phyloP scores from a whole-genome alignment of 2,329 filamentous ascomycete genomes.

The Onygena corvina region DNA sequence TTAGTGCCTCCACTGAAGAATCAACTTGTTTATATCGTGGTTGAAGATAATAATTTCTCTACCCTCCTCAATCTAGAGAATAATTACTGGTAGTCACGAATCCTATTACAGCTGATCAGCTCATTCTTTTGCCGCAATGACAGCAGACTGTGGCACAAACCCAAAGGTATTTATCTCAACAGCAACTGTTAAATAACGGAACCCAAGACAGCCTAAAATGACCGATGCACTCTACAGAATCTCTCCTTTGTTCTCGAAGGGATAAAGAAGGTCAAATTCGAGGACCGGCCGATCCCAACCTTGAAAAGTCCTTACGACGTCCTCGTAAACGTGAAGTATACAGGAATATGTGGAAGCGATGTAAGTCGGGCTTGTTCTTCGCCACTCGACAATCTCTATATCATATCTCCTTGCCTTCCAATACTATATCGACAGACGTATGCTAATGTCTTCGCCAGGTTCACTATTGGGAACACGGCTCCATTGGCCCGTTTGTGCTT shows the following conservation, averaged over 20 bases:
- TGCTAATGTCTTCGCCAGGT: constrained; percentile 22
- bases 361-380: constrained; percentile 34
- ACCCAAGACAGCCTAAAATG: background rate
- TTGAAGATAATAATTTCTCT: too few species aligned
- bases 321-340: constrained; percentile 69
- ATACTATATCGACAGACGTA: background rate
- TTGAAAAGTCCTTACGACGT: constrained; percentile 60
- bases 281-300: constrained; percentile 60
- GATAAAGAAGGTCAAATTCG: constrained; percentile 58
- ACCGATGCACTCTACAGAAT: constrained; percentile 49
- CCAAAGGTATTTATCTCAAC: background rate
- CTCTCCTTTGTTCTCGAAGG: constrained; percentile 76
- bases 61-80: too few species aligned
- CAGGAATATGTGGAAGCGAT: constrained; percentile 79
- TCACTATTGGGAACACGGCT: constrained; percentile 38
- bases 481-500: constrained; percentile 35
- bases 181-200: too few species aligned
- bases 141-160: background rate
- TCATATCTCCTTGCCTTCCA: too few species aligned
- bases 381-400: background rate
- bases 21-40: too few species aligned
- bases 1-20: too few species aligned
- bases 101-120: too few species aligned
- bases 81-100: too few species aligned
- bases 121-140: background rate